These are phyloP conservation scores for Suhomyces guaymorum DNA, from an alignment of 1,139 yeast genomes.

Conservation along the genomic window DNA sequence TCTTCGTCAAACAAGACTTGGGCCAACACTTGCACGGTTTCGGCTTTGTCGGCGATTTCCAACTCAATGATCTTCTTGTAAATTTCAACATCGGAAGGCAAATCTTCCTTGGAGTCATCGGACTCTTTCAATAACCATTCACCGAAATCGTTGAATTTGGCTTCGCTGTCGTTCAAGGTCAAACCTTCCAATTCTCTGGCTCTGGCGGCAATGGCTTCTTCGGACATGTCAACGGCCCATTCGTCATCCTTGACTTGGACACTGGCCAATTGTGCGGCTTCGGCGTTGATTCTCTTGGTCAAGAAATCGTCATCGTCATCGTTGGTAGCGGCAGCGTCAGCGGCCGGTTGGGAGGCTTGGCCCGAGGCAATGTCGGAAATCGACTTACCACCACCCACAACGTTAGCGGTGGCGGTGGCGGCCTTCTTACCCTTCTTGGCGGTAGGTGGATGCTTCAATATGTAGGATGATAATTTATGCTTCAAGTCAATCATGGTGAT, in stretches of 20 bases:
- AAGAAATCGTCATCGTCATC: slow-evolving; percentile 72
- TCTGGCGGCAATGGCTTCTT: slow-evolving; percentile 93
- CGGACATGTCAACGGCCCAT: slow-evolving; percentile 98
- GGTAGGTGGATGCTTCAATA: slow-evolving; percentile 88
- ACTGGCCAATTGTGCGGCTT: slow-evolving; percentile 68
- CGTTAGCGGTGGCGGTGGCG: slow-evolving; percentile 90
- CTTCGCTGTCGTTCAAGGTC: slow-evolving; percentile 43
- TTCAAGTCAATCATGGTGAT: slow-evolving; percentile 81
- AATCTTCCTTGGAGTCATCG: slow-evolving; percentile 54
- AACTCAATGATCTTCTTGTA: slow-evolving; percentile 85
- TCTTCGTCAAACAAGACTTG: slow-evolving; percentile 85
- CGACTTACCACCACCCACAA: slow-evolving; percentile 84
- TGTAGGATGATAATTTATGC: slow-evolving; percentile 82
- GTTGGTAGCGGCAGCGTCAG: slow-evolving; percentile 30
- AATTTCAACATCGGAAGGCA: slow-evolving; percentile 86
- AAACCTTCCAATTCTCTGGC: slow-evolving; percentile 80
- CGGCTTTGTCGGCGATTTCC: slow-evolving; percentile 69
- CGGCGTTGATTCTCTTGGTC: slow-evolving; percentile 80
- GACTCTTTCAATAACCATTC: slow-evolving; percentile 73
- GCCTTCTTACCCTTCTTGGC: slow-evolving; percentile 61
- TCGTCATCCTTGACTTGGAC: slow-evolving; percentile 81
- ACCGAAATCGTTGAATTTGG: slow-evolving; percentile 74
- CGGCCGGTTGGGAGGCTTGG: slow-evolving; percentile 42
- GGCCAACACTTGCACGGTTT: slow-evolving; percentile 87
- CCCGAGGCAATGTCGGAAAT: slow-evolving; percentile 74